phyloP scores from a whole-genome alignment of 1,284 basidiomycete species.

The Erythrobasidium hasegawianum region DNA sequence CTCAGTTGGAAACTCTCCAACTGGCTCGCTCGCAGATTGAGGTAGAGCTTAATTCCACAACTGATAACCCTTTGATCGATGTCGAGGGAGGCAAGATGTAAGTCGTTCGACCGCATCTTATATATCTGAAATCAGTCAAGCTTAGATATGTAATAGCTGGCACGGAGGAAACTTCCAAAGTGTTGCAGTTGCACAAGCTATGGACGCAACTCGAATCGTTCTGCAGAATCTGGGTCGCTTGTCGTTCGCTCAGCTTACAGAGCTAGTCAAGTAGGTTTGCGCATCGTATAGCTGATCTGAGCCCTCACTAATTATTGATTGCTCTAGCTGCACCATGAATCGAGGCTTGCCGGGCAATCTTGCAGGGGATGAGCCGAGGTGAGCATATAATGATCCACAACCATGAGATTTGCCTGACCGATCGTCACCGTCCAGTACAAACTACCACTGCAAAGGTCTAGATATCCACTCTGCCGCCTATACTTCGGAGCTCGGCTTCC shows the following conservation, averaged over 20 bases:
- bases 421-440: slow-evolving; percentile 55
- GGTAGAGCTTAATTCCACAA: slow-evolving; percentile 83
- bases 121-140: too few relatives aligned
- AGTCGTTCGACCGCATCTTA: too few relatives aligned
- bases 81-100: slow-evolving; percentile 55
- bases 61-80: slow-evolving; percentile 71
- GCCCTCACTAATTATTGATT: not conserved
- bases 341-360: slow-evolving; percentile 73
- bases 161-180: slow-evolving; percentile 86
- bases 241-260: slow-evolving; percentile 75
- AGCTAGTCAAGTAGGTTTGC: slow-evolving; percentile 61
- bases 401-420: not conserved
- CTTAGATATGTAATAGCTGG: slow-evolving; percentile 48
- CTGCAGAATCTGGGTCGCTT: slow-evolving; percentile 78
- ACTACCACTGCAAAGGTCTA: slow-evolving; percentile 78
- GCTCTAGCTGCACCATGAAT: slow-evolving; percentile 63
- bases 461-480: slow-evolving; percentile 81
- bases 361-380: slow-evolving; percentile 64
- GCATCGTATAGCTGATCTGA: not conserved
- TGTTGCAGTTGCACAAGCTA: slow-evolving; percentile 70
- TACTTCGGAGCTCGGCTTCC: slow-evolving; percentile 71
- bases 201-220: slow-evolving; percentile 79
- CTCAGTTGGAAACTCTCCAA: slow-evolving; percentile 76
- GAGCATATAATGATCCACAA: slow-evolving; percentile 24
- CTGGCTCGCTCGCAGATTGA: slow-evolving; percentile 62